Evolutionary conservation across 2,329 filamentous ascomycete species (phyloP), one percentile per base, ranked within the genome.

Genomic region (Beauveria sp.): DNA sequence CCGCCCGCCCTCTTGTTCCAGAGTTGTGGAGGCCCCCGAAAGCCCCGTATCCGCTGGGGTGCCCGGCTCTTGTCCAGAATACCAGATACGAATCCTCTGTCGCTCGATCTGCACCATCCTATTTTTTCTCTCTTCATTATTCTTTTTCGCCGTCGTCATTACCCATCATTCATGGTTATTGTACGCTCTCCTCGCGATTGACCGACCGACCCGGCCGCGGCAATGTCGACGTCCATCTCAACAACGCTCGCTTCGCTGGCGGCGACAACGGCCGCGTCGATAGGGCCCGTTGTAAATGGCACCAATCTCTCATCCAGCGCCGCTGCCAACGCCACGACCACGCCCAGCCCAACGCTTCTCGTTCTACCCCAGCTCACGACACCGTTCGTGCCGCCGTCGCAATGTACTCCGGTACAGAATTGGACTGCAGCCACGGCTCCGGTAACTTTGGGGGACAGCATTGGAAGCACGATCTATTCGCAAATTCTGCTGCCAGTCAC

Each of bases 1-100:
- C 56, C 46, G 47, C 56, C 54, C 41, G 26, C 54, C 56, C 37
- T 55, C 30, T 43, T 59, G 56, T 59, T 59, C 47, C 56, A 59
- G 56, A 52, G 56, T 59, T 52, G 56, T 52, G 56, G 56, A 59
- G 56, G 56, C 26, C 56, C 56, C 47, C 5, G 4, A n/a, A n/a
- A 28, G 12, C 18, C n/a, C n/a, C 41, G 43, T 57, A 40, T 48
- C 44, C 47, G 34, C 56, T 20, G 37, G 24, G 34, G 18, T 34
- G 34, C 56, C 26, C 24, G 26, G 56, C 47, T 50, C 46, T 44
- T 28, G 9, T 40, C 55, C 47, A 52, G 34, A 51, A 50, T 58
- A 40, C 46, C 55, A 50, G 46, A 48, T 57, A 48, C 44, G 44
- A 58, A n/a, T 26, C 44, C 14, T 43, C 24, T 56, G 26, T 44